Conservation (phyloP, 768 basidiomycete species). For the Mycena belliarum region DNA sequence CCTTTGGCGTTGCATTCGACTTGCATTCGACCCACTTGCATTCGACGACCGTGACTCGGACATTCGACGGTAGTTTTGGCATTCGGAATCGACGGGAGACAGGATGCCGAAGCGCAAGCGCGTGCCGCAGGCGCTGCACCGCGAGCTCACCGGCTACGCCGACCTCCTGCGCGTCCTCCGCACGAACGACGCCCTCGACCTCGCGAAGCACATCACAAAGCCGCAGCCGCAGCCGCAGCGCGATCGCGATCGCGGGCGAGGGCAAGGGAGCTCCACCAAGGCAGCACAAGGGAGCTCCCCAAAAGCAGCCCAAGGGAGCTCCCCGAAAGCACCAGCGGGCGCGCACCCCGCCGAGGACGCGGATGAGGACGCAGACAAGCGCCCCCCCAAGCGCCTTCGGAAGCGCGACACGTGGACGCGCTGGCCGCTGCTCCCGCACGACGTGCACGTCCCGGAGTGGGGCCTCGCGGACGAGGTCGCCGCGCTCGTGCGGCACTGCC, state of each 20-base stretch:
- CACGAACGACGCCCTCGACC: conserved; percentile 56
- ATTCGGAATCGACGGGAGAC: no score
- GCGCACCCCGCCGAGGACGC: background rate
- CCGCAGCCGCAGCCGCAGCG: no score
- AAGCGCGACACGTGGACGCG: conserved; percentile 65
- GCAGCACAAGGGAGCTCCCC: no score
- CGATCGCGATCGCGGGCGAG: no score
- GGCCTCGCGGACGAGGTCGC: conserved; percentile 67
- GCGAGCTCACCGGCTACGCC: conserved; percentile 68
- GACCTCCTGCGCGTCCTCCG: conserved; percentile 67
- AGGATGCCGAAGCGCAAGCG: conserved; percentile 38
- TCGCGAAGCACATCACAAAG: conserved; percentile 49
- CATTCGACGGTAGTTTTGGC: no score
- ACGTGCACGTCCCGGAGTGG: conserved; percentile 72
- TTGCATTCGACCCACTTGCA: no score
- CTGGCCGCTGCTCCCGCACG: conserved; percentile 69
- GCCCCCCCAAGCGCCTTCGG: background rate
- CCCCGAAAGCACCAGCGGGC: background rate
- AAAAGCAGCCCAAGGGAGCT: background rate
- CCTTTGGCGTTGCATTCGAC: no score
- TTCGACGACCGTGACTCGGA: no score
- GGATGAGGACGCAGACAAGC: no score
- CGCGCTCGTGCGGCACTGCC: conserved; percentile 41
- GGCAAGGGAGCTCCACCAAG: no score
- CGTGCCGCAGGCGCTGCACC: conserved; percentile 57